Percentiles rank a stretch among this genome's conserved stretches.
Conservation (phyloP, 2,329 filamentous ascomycete species). For the Fusarium torreyae region DNA sequence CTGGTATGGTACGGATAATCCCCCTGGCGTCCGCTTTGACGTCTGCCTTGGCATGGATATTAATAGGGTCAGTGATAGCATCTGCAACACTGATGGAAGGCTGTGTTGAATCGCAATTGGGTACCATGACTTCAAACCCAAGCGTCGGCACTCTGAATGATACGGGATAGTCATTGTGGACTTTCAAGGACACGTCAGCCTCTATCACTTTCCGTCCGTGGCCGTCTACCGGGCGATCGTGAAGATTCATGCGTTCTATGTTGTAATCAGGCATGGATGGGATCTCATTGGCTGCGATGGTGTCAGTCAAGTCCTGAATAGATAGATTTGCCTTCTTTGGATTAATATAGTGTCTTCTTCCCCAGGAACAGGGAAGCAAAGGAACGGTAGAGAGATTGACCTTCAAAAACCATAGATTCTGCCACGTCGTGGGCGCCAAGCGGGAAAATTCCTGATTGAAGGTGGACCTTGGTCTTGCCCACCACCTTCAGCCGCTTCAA, state of each 20-base stretch:
- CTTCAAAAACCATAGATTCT: conserved; percentile 84
- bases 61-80: conserved; percentile 76
- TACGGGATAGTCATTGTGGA: conserved; percentile 84
- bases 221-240: conserved; percentile 73
- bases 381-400: conserved; percentile 79
- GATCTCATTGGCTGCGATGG: conserved; percentile 73
- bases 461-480: conserved; percentile 78
- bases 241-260: conserved; percentile 84
- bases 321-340: conserved; percentile 40
- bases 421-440: conserved; percentile 83
- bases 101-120: conserved; percentile 81
- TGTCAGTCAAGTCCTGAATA: conserved; percentile 51
- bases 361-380: conserved; percentile 74
- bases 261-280: conserved; percentile 86
- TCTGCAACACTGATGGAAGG: conserved; percentile 84
- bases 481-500: conserved; percentile 79
- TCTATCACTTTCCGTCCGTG: conserved; percentile 76
- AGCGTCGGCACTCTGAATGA: conserved; percentile 83
- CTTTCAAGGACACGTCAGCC: conserved; percentile 81
- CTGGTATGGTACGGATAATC: conserved; percentile 80
- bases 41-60: conserved; percentile 77
- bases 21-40: conserved; percentile 80
- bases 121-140: conserved; percentile 86
- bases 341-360: conserved; percentile 65
- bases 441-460: conserved; percentile 85